Conservation (phyloP, 2,329 filamentous ascomycete genomes). For the Botrytis elliptica region DNA sequence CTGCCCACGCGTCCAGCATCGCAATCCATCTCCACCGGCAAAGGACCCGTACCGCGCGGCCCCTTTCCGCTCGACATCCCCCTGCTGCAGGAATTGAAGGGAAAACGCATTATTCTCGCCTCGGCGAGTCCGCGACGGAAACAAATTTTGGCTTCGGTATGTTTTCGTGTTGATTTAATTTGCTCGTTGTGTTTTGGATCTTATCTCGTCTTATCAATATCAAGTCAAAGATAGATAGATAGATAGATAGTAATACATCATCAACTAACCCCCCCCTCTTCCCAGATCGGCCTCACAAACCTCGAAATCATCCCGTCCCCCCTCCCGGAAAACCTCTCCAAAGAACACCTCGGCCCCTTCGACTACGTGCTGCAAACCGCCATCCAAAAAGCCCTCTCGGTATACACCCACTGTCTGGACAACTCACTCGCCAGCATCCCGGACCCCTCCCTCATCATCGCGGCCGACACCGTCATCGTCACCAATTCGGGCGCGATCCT, state of each 20-base stretch:
- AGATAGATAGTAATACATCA: no score
- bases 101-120: conserved; percentile 82
- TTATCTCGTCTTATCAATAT: no score
- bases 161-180: not conserved
- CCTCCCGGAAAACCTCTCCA: conserved; percentile 82
- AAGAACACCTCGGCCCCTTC: conserved; percentile 69
- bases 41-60: conserved; percentile 38
- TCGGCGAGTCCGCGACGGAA: conserved; percentile 84
- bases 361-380: conserved; percentile 92
- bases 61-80: conserved; percentile 75
- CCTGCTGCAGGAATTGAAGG: conserved; percentile 71
- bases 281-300: conserved; percentile 78
- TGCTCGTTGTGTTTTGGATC: not conserved
- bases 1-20: conserved; percentile 28
- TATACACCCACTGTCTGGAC: conserved; percentile 47
- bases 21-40: conserved; percentile 21
- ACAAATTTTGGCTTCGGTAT: conserved; percentile 72
- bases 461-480: conserved; percentile 89
- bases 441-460: conserved; percentile 82
- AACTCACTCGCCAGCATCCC: conserved; percentile 42
- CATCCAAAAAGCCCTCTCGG: conserved; percentile 74
- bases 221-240: no score
- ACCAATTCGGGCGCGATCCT: conserved; percentile 72
- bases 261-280: not conserved
- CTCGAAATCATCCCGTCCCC: conserved; percentile 82